These are phyloP conservation scores for Eimeria tenella DNA, from an alignment of 169 alveolate species.

Conservation along the genomic window DNA sequence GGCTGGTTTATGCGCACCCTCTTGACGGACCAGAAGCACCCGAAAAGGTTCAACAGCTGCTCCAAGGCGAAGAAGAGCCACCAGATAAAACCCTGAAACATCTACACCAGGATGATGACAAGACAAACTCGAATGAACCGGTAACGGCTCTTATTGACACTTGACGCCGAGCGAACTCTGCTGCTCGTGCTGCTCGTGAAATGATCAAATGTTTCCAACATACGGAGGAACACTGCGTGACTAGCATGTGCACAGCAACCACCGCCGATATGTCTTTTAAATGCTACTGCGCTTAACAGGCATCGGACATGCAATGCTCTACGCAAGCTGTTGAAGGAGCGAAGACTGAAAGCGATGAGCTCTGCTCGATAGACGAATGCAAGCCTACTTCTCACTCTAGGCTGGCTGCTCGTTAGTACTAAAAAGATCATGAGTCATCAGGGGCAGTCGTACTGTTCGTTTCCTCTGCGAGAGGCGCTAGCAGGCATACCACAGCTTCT, in stretches of 20 bases:
- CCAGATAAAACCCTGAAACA: not conserved
- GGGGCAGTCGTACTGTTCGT: too few species aligned
- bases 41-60: not conserved
- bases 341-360: slow-evolving; percentile 47
- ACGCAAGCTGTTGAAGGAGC: slow-evolving; percentile 33
- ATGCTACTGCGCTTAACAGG: slow-evolving; percentile 2
- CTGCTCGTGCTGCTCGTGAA: not conserved
- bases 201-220: not conserved
- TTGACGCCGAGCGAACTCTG: not conserved
- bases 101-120: not conserved
- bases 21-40: not conserved
- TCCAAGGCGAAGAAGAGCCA: not conserved
- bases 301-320: slow-evolving; percentile 14
- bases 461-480: not conserved
- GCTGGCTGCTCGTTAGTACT: too few species aligned
- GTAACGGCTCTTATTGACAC: not conserved
- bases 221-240: too few species aligned
- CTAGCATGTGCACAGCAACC: too few species aligned
- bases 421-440: too few species aligned
- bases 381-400: slow-evolving; percentile 12
- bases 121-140: not conserved
- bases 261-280: not conserved
- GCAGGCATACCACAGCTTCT: not conserved
- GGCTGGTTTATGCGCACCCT: not conserved
- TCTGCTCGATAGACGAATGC: slow-evolving; percentile 58